phyloP scores from a whole-genome alignment of 1,284 basidiomycete genomes.

The Apiotrichum laibachii region DNA sequence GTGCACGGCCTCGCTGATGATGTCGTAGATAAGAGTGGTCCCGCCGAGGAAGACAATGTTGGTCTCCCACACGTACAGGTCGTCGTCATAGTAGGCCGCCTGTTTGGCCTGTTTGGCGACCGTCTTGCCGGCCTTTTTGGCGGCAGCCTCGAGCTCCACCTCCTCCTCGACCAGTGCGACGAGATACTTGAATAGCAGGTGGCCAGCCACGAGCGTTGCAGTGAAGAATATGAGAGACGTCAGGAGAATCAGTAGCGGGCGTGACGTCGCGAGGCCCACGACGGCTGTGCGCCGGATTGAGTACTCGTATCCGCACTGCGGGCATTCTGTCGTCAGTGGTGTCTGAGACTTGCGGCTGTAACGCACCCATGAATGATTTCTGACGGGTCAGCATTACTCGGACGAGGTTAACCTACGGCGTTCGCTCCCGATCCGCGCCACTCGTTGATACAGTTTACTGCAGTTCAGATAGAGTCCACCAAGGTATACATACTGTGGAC shows the following conservation, averaged over 20 bases:
- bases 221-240: slow-evolving; percentile 38
- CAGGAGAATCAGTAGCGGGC: slow-evolving; percentile 36
- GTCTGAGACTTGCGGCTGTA: neutral
- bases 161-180: slow-evolving; percentile 5
- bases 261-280: slow-evolving; percentile 46
- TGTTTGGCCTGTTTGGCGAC: neutral
- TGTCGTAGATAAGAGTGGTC: slow-evolving; percentile 35
- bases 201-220: slow-evolving; percentile 36
- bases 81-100: neutral
- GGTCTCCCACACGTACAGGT: slow-evolving; percentile 5
- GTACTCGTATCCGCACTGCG: slow-evolving; percentile 48
- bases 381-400: slow-evolving; percentile 12
- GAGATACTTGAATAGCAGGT: slow-evolving; percentile 26
- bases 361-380: slow-evolving; percentile 45
- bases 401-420: slow-evolving; percentile 31
- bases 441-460: slow-evolving; percentile 47
- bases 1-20: slow-evolving; percentile 34
- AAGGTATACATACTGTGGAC: slow-evolving; percentile 35
- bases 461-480: neutral
- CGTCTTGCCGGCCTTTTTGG: neutral
- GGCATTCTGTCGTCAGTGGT: slow-evolving; percentile 40
- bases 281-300: slow-evolving; percentile 41
- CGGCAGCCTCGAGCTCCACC: neutral
- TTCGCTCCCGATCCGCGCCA: slow-evolving; percentile 49
- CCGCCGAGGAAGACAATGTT: slow-evolving; percentile 31